Base-by-base conservation (phyloP, 108 stramenopile species). In the Parietichytrium sp. region DNA sequence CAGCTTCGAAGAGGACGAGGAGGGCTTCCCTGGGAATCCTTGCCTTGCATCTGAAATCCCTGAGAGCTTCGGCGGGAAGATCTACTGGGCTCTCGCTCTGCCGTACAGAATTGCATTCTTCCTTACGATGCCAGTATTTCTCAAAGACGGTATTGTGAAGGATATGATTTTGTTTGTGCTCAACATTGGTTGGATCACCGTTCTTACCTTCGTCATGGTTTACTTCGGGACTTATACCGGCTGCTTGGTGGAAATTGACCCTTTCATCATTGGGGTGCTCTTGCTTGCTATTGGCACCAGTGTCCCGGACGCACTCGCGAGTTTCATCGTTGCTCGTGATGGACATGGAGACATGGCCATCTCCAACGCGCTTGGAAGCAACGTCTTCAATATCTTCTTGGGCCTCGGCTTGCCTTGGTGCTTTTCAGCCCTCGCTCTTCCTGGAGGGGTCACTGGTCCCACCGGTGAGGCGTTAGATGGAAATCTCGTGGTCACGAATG, bases 151-250 rank as follows among this genome's bases (percentile, higher is more conserved):
- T 3, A 81, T 42, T 48, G 77, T 33, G 51, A 23, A 54, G 16
- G 72, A 82, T 15, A 79, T 16, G 8, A 78, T 82, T 54, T 55
- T 48, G 0, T 85, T 85, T 55, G 30, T 85, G 83, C 30, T 33
- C 18, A 54, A 80, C 83, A 82, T 86, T 15, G 20, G 49, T 15
- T 86, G 72, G 80, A 86, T 86, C 49, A 80, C 80, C 25, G 15
- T 80, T n/a, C 81, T 86, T 36, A 85, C 83, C 26, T 80, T 85
- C 54, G 83, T 55, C 79, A 85, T 86, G 86, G 86, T 86, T 8
- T 80, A 12, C 13, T 82, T 82, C 78, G 83, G 52, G 12, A 55
- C 78, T 30, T 79, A 54, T 20, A 54, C 83, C 18, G 84, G 61
- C 42, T 72, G 61, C 33, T 25, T 72, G 20, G 20, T 72, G 10